These are phyloP conservation scores for Candida dajiaensis DNA, from an alignment of 805 yeast genomes.

Conservation along the genomic window DNA sequence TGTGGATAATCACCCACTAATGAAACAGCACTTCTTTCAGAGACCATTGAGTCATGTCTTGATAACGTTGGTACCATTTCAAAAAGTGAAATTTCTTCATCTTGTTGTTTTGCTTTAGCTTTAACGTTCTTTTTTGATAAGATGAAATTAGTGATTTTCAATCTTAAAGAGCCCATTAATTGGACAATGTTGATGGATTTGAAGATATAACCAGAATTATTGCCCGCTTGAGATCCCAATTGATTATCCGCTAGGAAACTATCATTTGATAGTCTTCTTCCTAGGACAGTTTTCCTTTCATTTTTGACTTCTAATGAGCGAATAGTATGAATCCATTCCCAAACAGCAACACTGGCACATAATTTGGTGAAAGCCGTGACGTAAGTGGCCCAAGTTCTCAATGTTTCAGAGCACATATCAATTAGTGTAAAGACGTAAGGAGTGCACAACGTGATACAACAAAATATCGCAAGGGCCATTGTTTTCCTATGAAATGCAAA, in stretches of 20 bases:
- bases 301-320: conserved; percentile 41
- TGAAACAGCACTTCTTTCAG: conserved; percentile 13
- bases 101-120: background rate
- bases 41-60: conserved; percentile 4
- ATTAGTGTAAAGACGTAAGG: conserved; percentile 33
- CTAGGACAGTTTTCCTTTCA: conserved; percentile 55
- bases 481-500: conserved; percentile 42
- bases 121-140: background rate
- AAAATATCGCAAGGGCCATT: conserved; percentile 42
- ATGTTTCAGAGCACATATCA: conserved; percentile 33
- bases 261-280: conserved; percentile 47
- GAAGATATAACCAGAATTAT: conserved; percentile 13
- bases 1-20: conserved; percentile 21
- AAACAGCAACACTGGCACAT: conserved; percentile 45
- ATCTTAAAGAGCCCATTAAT: conserved; percentile 1
- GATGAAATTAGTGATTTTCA: background rate
- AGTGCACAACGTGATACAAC: conserved; percentile 32
- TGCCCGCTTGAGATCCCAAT: background rate
- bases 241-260: conserved; percentile 26
- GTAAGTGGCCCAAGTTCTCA: conserved; percentile 44
- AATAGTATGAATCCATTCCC: conserved; percentile 64
- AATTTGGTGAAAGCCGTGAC: conserved; percentile 42
- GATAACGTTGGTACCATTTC: conserved; percentile 7
- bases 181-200: conserved; percentile 16
- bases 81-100: conserved; percentile 9